Percentiles rank a stretch among this genome's conserved stretches.
phyloP scores from a whole-genome alignment of 192 early-diverging fungal genomes.

The Coemansia furcata region DNA sequence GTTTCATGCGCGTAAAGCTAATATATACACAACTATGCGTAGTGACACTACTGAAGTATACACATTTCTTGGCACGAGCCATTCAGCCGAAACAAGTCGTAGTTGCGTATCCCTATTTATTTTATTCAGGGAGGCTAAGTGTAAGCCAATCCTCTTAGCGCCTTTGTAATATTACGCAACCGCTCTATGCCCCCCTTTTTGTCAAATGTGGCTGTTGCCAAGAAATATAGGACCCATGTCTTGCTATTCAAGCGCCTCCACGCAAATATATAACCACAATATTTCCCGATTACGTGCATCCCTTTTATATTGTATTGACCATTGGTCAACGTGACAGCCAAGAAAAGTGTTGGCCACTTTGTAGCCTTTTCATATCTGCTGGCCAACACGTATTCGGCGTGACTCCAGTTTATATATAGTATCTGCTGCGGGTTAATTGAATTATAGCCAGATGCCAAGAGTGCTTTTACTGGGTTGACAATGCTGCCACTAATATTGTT shows the following conservation, averaged over 20 bases:
- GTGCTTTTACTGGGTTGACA: too few relatives aligned
- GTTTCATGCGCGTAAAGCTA: too few relatives aligned
- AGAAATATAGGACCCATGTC: too few relatives aligned
- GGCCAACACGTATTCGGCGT: neutral
- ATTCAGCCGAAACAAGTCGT: neutral
- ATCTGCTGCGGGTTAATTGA: neutral
- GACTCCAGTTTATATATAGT: neutral
- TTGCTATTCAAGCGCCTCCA: too few relatives aligned
- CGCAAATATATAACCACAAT: too few relatives aligned
- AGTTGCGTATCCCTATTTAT: neutral
- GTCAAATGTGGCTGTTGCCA: too few relatives aligned
- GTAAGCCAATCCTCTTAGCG: neutral
- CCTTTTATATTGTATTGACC: too few relatives aligned
- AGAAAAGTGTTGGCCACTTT: too few relatives aligned
- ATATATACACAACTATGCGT: neutral
- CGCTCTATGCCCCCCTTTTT: too few relatives aligned
- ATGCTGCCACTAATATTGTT: too few relatives aligned
- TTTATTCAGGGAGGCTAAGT: neutral
- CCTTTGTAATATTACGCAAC: neutral
- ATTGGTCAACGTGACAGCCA: too few relatives aligned
- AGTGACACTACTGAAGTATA: neutral
- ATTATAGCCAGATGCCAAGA: neutral
- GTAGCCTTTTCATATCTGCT: neutral
- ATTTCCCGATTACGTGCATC: too few relatives aligned
- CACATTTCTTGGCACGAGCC: neutral